phyloP scores from a whole-genome alignment of 2,329 filamentous ascomycete species.

The Hymenoscyphus linearis region DNA sequence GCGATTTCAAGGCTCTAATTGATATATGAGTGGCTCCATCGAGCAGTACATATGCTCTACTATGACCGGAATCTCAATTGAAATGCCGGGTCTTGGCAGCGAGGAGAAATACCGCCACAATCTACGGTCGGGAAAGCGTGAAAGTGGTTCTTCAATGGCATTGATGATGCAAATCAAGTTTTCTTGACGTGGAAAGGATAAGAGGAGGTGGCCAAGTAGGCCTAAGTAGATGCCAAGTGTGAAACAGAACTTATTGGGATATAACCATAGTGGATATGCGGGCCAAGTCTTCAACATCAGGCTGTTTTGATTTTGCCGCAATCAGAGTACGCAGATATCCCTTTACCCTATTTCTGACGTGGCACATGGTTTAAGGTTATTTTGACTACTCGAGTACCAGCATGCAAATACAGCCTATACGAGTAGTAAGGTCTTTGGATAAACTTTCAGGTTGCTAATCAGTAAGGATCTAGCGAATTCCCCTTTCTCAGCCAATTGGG shows the following conservation, averaged over 20 bases:
- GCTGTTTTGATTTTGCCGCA: background rate
- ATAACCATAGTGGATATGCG: background rate
- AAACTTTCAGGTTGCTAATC: too few species aligned
- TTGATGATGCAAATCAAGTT: background rate
- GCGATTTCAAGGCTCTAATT: too few species aligned
- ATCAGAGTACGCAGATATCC: background rate
- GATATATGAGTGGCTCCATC: background rate
- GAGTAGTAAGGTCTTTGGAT: too few species aligned
- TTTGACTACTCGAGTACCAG: background rate
- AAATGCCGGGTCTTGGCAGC: background rate
- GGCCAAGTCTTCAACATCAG: background rate
- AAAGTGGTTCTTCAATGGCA: background rate
- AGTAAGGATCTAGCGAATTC: too few species aligned
- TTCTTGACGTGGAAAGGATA: background rate
- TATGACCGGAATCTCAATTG: background rate
- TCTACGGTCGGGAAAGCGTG: background rate
- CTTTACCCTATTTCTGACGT: background rate
- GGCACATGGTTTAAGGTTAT: background rate
- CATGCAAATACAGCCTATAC: background rate
- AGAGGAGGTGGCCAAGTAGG: background rate
- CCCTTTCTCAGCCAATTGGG: too few species aligned
- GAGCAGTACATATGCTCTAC: background rate
- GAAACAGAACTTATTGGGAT: background rate
- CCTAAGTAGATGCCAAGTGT: background rate
- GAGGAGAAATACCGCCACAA: background rate